A percentile compares a stretch with the other conserved stretches of the same genome.
phyloP scores from a whole-genome alignment of 306 rosid species.

The Carpinus fangiana region DNA sequence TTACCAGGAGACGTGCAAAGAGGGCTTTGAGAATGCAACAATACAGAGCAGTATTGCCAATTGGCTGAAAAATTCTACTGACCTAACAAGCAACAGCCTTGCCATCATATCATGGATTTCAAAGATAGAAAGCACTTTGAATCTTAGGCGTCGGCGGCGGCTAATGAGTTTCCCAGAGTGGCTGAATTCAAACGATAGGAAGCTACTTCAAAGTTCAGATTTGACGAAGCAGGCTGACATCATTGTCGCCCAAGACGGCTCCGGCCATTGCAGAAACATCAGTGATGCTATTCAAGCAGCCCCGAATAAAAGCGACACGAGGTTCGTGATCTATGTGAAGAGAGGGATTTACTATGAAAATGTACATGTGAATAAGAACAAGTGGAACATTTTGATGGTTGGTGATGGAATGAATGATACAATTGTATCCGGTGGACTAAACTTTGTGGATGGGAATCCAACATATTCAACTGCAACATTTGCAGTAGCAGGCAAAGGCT shows the following conservation, averaged over 20 bases:
- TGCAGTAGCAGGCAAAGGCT: slow-evolving; percentile 66
- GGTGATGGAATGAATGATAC: slow-evolving; percentile 78
- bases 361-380: slow-evolving; percentile 53
- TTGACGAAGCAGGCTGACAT: slow-evolving; percentile 44
- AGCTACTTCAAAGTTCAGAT: slow-evolving; percentile 28
- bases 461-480: slow-evolving; percentile 78
- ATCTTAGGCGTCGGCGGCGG: slow-evolving; percentile 24
- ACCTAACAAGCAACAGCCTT: slow-evolving; percentile 71
- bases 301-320: slow-evolving; percentile 47
- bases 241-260: slow-evolving; percentile 56
- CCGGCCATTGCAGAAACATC: slow-evolving; percentile 54
- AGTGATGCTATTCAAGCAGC: slow-evolving; percentile 57
- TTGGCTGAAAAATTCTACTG: slow-evolving; percentile 55
- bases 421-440: slow-evolving; percentile 49
- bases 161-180: slow-evolving; percentile 33
- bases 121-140: slow-evolving; percentile 13
- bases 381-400: slow-evolving; percentile 70
- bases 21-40: slow-evolving; percentile 46
- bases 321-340: slow-evolving; percentile 70
- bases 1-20: slow-evolving; percentile 70
- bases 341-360: slow-evolving; percentile 63
- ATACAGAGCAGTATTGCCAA: slow-evolving; percentile 13
- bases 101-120: slow-evolving; percentile 68
- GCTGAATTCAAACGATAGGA: slow-evolving; percentile 31
- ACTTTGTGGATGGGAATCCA: slow-evolving; percentile 77